Conservation (phyloP, 169 alveolate genomes). For the Eimeria acervulina region DNA sequence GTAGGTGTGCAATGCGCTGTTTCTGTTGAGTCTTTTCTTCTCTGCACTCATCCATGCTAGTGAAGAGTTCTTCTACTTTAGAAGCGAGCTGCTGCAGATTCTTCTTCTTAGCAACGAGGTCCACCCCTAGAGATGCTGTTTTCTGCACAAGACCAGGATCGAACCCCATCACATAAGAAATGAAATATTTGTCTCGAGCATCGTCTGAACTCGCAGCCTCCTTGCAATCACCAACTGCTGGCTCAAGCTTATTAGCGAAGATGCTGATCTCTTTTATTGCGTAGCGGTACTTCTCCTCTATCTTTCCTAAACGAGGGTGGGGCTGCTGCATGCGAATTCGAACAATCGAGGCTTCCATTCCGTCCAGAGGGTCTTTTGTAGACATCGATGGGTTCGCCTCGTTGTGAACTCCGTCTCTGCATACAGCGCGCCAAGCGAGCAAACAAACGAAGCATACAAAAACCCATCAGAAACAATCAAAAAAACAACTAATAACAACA, state of each 20-base stretch:
- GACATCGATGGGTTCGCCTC: slow-evolving; percentile 89
- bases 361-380: slow-evolving; percentile 90
- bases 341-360: slow-evolving; percentile 88
- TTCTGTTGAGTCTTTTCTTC: slow-evolving; percentile 87
- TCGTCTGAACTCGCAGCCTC: slow-evolving; percentile 94
- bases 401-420: slow-evolving; percentile 84
- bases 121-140: slow-evolving; percentile 91
- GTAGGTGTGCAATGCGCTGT: slow-evolving; percentile 81
- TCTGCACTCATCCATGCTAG: slow-evolving; percentile 89
- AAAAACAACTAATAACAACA: not conserved
- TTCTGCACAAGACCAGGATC: slow-evolving; percentile 89
- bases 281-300: slow-evolving; percentile 90
- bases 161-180: slow-evolving; percentile 91
- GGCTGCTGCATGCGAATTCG: slow-evolving; percentile 92
- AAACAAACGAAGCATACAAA: not conserved
- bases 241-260: slow-evolving; percentile 90
- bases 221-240: slow-evolving; percentile 92
- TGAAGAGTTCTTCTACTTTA: slow-evolving; percentile 89
- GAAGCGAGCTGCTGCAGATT: slow-evolving; percentile 89
- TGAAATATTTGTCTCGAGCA: slow-evolving; percentile 95
- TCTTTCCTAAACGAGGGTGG: slow-evolving; percentile 92
- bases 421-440: not conserved
- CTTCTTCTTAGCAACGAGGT: slow-evolving; percentile 88
- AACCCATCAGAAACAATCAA: not conserved
- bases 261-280: slow-evolving; percentile 93